phyloP scores from a whole-genome alignment of 352 stramenopile species.

The Bremia lactucae region DNA sequence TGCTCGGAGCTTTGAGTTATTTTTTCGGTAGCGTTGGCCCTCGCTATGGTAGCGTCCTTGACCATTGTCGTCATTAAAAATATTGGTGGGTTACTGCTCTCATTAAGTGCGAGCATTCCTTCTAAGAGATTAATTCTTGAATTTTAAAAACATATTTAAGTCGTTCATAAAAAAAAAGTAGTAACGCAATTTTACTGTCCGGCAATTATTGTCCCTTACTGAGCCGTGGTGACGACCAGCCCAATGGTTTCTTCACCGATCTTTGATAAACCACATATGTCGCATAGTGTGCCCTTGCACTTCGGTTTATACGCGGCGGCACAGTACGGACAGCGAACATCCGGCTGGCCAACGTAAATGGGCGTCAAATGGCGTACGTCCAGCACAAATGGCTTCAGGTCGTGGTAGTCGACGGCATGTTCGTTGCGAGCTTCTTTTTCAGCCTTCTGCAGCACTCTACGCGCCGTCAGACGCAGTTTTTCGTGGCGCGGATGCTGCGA shows the following conservation, averaged over 20 bases:
- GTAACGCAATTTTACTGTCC: conserved; percentile 11
- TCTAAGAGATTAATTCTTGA: too few species aligned
- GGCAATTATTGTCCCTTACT: conserved; percentile 18
- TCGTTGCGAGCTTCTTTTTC: conserved; percentile 99
- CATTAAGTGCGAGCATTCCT: too few species aligned
- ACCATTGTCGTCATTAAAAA: too few species aligned
- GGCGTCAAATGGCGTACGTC: conserved; percentile 91
- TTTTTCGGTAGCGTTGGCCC: too few species aligned
- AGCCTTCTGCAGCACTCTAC: conserved; percentile 96
- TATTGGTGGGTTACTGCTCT: too few species aligned
- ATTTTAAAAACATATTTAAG: conserved; percentile 7
- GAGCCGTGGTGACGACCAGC: conserved; percentile 79
- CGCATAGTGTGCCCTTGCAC: conserved; percentile 87
- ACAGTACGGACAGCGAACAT: conserved; percentile 94
- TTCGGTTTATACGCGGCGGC: conserved; percentile 81
- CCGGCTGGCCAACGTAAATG: conserved; percentile 88
- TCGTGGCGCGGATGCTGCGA: conserved; percentile 82
- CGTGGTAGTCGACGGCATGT: conserved; percentile 95
- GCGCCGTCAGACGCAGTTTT: conserved; percentile 91
- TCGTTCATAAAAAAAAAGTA: too few species aligned
- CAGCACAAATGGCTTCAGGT: conserved; percentile 93
- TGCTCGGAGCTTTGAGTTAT: too few species aligned
- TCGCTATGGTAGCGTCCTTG: too few species aligned
- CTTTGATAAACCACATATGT: conserved; percentile 87
- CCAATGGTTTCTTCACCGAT: conserved; percentile 94